Base-by-base conservation (phyloP, 2,329 filamentous ascomycete genomes). In the Tolypocladium sp. region DNA sequence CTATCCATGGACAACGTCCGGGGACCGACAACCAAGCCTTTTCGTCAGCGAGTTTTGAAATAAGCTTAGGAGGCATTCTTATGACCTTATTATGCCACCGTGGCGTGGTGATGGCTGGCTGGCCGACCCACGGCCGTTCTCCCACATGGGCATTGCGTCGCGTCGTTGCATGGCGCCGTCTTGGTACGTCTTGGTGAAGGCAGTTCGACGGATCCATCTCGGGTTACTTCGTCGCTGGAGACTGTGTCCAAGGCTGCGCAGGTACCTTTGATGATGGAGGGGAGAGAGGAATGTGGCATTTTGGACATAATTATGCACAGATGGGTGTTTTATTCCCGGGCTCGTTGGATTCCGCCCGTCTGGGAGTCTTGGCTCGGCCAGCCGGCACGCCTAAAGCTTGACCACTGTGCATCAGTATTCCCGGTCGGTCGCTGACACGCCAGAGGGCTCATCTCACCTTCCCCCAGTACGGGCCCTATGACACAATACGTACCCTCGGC, bases 21-120 rank as follows among this genome's bases (percentile, higher is more conserved):
- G 33, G 59, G 60, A 41, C 55, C 46, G 55, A 27, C 62, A 58
- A 20, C 59, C 62, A 51, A 61, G 57, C 46, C 63, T 57, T 52
- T 56, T 60, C 58, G 56, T 58, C 54, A 62, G 55, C 56, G 46
- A 40, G 35, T 52, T 13, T 55, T 49, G 27, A 63, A 60, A 60
- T 60, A 63, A 63, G 62, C 62, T 63, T 63, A 63, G 60, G 59
- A 59, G 33, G 42, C 27, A 57, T 52, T 52, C 57, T 58, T 59
- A 54, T 56, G 20, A 59, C 55, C 56, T 59, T 58, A 57, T 53
- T 59, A 38, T 57, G 57, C 57, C 57, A 55, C 46, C 41, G 22
- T 41, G 15, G 27, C 25, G 35, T 56, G 41, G 22, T 30, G 49
- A 30, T 52, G 46, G 49, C 49, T 13, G 44, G 46, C 30, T 51